These are phyloP conservation scores for Phlebiopsis gigantea DNA, from an alignment of 768 basidiomycete genomes.

Conservation along the genomic window DNA sequence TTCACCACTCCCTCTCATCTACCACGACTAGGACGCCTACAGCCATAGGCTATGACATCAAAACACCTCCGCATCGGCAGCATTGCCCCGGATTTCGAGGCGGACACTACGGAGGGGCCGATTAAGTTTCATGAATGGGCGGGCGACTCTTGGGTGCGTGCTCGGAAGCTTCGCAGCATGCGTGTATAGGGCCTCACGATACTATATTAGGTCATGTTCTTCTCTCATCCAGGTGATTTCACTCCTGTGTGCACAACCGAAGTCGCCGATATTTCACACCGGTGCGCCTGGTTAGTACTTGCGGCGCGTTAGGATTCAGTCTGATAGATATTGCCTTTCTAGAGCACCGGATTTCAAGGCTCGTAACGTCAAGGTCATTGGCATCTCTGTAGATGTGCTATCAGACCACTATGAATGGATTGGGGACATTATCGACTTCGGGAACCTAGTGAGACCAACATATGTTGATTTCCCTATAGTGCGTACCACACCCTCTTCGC, in stretches of 20 bases:
- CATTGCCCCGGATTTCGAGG: slow-evolving; percentile 88
- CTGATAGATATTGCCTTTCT: background rate
- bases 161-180: background rate
- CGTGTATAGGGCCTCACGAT: background rate
- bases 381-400: slow-evolving; percentile 87
- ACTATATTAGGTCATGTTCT: slow-evolving; percentile 63
- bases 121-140: slow-evolving; percentile 95
- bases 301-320: background rate
- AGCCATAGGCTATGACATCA: background rate
- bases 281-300: slow-evolving; percentile 12
- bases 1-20: background rate
- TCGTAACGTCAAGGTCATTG: slow-evolving; percentile 89
- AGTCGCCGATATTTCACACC: slow-evolving; percentile 91
- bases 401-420: slow-evolving; percentile 86
- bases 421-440: slow-evolving; percentile 77
- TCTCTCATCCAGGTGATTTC: slow-evolving; percentile 93
- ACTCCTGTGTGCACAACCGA: slow-evolving; percentile 95
- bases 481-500: slow-evolving; percentile 23
- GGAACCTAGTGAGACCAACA: slow-evolving; percentile 63
- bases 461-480: slow-evolving; percentile 91
- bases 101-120: slow-evolving; percentile 78
- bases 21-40: background rate
- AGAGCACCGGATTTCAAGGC: slow-evolving; percentile 74
- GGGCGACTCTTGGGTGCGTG: slow-evolving; percentile 78
- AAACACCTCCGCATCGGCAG: slow-evolving; percentile 71